Conservation (phyloP, 345 rosid genomes). For the Euclidium syriacum region DNA sequence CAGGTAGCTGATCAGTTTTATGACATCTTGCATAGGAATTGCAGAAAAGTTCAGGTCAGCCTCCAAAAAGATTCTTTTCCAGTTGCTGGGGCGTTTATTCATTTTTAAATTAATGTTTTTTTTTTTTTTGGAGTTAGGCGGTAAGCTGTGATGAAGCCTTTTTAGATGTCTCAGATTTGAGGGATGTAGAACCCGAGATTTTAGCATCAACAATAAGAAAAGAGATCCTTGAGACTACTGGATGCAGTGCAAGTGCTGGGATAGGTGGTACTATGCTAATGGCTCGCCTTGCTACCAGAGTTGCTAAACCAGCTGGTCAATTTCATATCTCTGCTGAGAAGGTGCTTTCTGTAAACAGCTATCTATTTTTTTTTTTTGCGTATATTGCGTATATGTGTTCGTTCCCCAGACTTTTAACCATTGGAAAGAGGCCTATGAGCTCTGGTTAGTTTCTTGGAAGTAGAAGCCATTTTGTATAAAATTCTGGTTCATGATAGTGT, state of each 20-base stretch:
- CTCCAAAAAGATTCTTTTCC: background rate
- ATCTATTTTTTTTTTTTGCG: background rate
- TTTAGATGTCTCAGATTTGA: slow-evolving; percentile 56
- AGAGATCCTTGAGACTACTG: slow-evolving; percentile 71
- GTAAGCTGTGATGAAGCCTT: slow-evolving; percentile 99
- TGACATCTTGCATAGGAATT: slow-evolving; percentile 75
- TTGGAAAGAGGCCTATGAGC: background rate
- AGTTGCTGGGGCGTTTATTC: background rate
- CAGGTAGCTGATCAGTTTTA: slow-evolving; percentile 96
- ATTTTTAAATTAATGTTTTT: slow-evolving; percentile 5
- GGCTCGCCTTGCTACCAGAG: slow-evolving; percentile 93
- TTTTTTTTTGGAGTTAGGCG: slow-evolving; percentile 46
- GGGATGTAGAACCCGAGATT: slow-evolving; percentile 48
- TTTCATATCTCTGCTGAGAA: slow-evolving; percentile 53
- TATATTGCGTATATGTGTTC: background rate
- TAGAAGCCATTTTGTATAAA: slow-evolving; percentile 1
- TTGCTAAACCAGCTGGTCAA: slow-evolving; percentile 94
- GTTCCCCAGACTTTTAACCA: background rate
- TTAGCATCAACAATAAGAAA: slow-evolving; percentile 66
- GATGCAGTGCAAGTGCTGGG: slow-evolving; percentile 91
- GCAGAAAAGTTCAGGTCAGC: slow-evolving; percentile 76
- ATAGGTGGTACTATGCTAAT: slow-evolving; percentile 85
- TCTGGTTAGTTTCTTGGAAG: slow-evolving; percentile 8
- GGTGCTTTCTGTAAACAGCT: slow-evolving; percentile 33
- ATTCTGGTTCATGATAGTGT: background rate